Evolutionary conservation across 164 flowering plant species (phyloP).

Genomic region (Macadamia tetraphylla): DNA sequence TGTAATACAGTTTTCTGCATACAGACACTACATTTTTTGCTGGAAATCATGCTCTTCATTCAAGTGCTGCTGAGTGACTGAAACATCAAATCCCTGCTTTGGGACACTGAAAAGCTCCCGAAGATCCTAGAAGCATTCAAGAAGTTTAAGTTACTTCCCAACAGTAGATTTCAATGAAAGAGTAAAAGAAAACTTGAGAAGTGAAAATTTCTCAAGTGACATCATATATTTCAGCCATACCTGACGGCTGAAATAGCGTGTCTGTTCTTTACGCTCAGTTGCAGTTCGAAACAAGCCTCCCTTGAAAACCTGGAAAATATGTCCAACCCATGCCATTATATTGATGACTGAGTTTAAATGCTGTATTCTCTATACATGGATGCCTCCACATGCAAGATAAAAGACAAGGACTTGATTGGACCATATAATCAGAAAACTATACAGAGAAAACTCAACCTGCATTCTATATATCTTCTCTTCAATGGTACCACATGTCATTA

Average conservation of each 20-base stretch:
- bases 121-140: slow-evolving; percentile 59
- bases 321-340: slow-evolving; percentile 1
- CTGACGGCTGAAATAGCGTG: slow-evolving; percentile 88
- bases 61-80: slow-evolving; percentile 86
- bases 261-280: slow-evolving; percentile 96
- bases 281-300: slow-evolving; percentile 92
- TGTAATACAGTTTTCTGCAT: neutral
- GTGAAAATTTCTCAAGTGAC: neutral
- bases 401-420: neutral
- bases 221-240: slow-evolving; percentile 24
- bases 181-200: neutral
- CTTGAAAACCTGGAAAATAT: slow-evolving; percentile 60
- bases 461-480: slow-evolving; percentile 94
- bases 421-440: neutral
- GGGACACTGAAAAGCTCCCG: slow-evolving; percentile 86
- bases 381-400: neutral
- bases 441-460: slow-evolving; percentile 47
- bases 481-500: slow-evolving; percentile 96
- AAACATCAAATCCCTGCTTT: slow-evolving; percentile 82
- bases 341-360: neutral
- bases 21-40: slow-evolving; percentile 45
- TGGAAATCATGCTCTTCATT: slow-evolving; percentile 80
- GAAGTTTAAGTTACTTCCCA: neutral
- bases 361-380: neutral
- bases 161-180: neutral